Conservation (phyloP, 345 rosid genomes). For the Eucalyptus curtisii region DNA sequence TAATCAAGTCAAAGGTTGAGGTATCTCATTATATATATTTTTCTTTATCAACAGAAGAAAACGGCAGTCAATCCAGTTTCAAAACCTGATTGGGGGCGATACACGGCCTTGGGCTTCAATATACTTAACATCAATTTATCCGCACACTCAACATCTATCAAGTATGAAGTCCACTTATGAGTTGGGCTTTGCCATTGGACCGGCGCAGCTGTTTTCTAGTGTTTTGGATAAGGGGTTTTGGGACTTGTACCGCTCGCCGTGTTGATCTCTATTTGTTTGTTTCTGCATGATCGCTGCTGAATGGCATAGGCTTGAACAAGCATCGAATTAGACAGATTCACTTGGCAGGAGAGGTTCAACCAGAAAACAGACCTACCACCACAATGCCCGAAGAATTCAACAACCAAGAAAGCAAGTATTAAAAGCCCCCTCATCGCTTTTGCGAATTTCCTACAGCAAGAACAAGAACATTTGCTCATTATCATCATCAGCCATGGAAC, state of each 20-base stretch:
- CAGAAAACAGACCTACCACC: background rate
- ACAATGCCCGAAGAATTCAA: background rate
- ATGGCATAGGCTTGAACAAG: background rate
- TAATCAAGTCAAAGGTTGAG: background rate
- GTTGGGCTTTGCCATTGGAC: background rate
- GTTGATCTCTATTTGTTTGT: background rate
- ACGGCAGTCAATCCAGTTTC: background rate
- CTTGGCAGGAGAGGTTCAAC: background rate
- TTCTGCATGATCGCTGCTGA: background rate
- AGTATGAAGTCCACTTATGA: background rate
- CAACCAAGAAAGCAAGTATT: background rate
- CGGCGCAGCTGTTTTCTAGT: background rate
- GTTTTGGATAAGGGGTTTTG: background rate
- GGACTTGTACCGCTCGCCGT: background rate
- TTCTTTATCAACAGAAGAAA: background rate
- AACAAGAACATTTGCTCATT: background rate
- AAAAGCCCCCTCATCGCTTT: background rate
- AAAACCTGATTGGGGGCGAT: background rate
- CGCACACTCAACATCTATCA: background rate
- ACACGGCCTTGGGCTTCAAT: background rate
- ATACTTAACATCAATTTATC: background rate
- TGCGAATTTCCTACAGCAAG: background rate
- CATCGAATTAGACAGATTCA: background rate
- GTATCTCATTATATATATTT: background rate
- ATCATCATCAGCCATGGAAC: constrained; percentile 9